Evolutionary conservation across 495 filamentous ascomycete species (phyloP), one percentile per base, ranked within the genome.

Genomic region (Annulohypoxylon nitens): DNA sequence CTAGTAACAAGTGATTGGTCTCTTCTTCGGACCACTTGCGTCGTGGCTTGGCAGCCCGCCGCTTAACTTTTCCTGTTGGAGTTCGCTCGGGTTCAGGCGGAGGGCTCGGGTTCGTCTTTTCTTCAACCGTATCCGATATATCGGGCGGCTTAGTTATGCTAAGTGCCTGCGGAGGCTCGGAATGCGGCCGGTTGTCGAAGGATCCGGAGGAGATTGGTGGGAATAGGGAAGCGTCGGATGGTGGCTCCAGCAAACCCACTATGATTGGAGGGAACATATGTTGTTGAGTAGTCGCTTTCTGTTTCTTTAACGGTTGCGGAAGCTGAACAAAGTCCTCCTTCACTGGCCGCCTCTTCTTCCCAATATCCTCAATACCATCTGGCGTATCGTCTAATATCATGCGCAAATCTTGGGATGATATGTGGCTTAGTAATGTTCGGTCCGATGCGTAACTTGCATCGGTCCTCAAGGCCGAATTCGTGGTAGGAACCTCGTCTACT

Each of bases 21-120:
- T 97, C 94, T 74, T 94, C 89, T 58, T 96, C 91, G 0, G 90
- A 90, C 94, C 94, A 97, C 72, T 89, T 92, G 63, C 86, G 87
- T 69, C 87, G 76, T 12, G 83, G 84, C 72, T 84, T 86, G 26
- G 81, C 79, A 8, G 82, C 78, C 23, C 81, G 78, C 59, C 82
- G 75, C 71, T 84, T 85, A 1, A 75, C 72, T 61, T 82, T 84
- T 11, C 70, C 78, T 9, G 67, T 78, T 54, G 74, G 75, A 16
- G 73, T 76, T 65, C 76, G 75, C 45, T 78, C 68, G 55, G 69
- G 58, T 43, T 80, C 78, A 33, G 65, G 70, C 20, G 78, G 75
- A 61, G 78, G 67, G 23, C 71, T 74, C 57, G 73, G 75, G 4
- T 60, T 61, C 39, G 57, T 54, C 33, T 69, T 66, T 23, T 83